phyloP scores from a whole-genome alignment of 2,329 filamentous ascomycete species.

The Colletotrichum musae region DNA sequence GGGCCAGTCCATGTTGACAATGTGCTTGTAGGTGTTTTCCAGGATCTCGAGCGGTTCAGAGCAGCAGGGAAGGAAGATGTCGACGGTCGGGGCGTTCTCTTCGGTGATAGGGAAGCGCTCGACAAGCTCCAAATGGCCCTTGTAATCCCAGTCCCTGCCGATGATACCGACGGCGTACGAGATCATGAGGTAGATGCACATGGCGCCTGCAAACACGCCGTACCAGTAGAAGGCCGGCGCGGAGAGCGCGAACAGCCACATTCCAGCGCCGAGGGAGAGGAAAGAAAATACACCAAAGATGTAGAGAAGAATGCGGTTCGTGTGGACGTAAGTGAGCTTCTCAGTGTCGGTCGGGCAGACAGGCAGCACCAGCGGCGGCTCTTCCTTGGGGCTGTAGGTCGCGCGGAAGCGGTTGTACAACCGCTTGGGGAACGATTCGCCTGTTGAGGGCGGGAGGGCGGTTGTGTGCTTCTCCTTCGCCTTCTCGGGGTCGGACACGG shows the following conservation, averaged over 20 bases:
- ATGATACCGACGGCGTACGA: slow-evolving; percentile 57
- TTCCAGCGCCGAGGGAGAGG: slow-evolving; percentile 56
- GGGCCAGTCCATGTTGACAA: slow-evolving; percentile 54
- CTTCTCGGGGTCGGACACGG: slow-evolving; percentile 36
- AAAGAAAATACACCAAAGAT: slow-evolving; percentile 57
- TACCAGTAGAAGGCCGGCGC: slow-evolving; percentile 55
- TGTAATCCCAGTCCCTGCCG: slow-evolving; percentile 56
- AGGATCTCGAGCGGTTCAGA: slow-evolving; percentile 57
- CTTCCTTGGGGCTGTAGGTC: slow-evolving; percentile 52
- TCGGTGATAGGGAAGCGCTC: slow-evolving; percentile 50
- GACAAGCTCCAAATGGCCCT: slow-evolving; percentile 50
- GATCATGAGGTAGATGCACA: slow-evolving; percentile 57
- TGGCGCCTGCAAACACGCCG: slow-evolving; percentile 53
- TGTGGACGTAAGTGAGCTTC: slow-evolving; percentile 55
- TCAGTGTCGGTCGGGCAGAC: slow-evolving; percentile 55
- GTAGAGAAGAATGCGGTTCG: slow-evolving; percentile 57
- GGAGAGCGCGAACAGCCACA: slow-evolving; percentile 58
- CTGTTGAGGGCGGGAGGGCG: slow-evolving; percentile 26
- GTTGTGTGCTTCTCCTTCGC: slow-evolving; percentile 35
- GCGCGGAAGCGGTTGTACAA: slow-evolving; percentile 46
- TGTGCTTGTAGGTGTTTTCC: slow-evolving; percentile 54
- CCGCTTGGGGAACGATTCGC: slow-evolving; percentile 42
- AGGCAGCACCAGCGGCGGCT: slow-evolving; percentile 53
- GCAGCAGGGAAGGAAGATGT: slow-evolving; percentile 59
- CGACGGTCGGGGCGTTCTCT: slow-evolving; percentile 54